Base-by-base conservation (phyloP, 139 green algal species). In the Chlorella vulgaris region DNA sequence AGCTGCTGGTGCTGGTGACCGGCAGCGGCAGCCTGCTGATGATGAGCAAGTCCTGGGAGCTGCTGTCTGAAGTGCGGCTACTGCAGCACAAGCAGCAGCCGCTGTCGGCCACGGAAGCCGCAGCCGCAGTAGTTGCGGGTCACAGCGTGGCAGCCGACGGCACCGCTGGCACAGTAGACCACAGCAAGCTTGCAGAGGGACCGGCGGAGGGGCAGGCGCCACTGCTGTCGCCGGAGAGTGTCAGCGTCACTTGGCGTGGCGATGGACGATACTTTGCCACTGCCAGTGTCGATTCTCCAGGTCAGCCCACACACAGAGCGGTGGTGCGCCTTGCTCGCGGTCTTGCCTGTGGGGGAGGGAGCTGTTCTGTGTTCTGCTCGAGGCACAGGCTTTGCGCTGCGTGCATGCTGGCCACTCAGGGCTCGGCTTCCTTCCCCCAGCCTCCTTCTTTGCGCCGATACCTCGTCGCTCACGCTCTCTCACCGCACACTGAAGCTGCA, bases 261-360 rank as follows among this genome's bases (percentile, higher is more conserved):
- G 95, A 98, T 80, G 92, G 92, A 33, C 90, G 89, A 21, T 97
- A 87, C 82, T 89, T 97, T 69, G 91, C 92, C 1, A 95, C 92
- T 24, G 65, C 38, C 55, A 74, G 35, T 15, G 8, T 53, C 42
- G 69, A 66, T 22, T 24, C 39, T 3, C 60, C 60, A 24, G 50
- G 47, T 47, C 31, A 40, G 63, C 69, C 4, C 26, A 5, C n/a
- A n/a, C 4, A 62, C 53, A 62, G 4, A 24, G 22, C 53, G 22
- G n/a, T n/a, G n/a, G n/a, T n/a, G n/a, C n/a, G n/a, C n/a, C n/a
- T n/a, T n/a, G n/a, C n/a, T n/a, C n/a, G n/a, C n/a, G n/a, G n/a
- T n/a, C n/a, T n/a, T n/a, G n/a, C n/a, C n/a, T n/a, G n/a, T n/a
- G n/a, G n/a, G n/a, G n/a, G n/a, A n/a, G n/a, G n/a, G n/a, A n/a